Percentiles rank a stretch among this genome's conserved stretches.
Evolutionary conservation across 1,284 basidiomycete genomes (phyloP).

Genomic region (Cryptococcus sp.): DNA sequence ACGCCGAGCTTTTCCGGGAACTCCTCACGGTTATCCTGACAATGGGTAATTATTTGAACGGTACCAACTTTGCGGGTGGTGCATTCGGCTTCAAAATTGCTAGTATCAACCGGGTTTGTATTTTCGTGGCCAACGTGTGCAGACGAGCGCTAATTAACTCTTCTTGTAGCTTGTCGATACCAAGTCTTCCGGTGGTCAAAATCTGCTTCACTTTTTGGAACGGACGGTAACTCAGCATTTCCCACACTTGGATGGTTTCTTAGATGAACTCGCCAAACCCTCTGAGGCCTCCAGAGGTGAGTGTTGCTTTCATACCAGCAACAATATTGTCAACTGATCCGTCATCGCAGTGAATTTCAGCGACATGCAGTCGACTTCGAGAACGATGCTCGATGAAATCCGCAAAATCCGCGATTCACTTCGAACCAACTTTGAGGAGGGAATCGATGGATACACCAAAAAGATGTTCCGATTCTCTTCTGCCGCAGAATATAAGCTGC

Average conservation of each 20-base stretch:
- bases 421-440: conserved; percentile 71
- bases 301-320: conserved; percentile 19
- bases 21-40: conserved; percentile 75
- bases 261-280: conserved; percentile 85
- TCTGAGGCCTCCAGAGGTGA: conserved; percentile 89
- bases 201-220: conserved; percentile 92
- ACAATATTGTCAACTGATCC: neutral
- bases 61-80: conserved; percentile 92
- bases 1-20: conserved; percentile 82
- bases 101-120: conserved; percentile 87
- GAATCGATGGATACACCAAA: conserved; percentile 72
- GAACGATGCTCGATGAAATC: conserved; percentile 74
- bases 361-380: conserved; percentile 47
- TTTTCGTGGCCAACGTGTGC: no score
- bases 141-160: neutral
- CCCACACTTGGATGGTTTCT: conserved; percentile 80
- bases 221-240: conserved; percentile 85
- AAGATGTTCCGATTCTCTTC: conserved; percentile 88
- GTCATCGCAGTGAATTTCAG: conserved; percentile 31
- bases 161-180: conserved; percentile 83
- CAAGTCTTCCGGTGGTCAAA: conserved; percentile 90
- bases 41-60: conserved; percentile 98
- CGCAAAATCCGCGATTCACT: conserved; percentile 75
- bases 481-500: conserved; percentile 70
- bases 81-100: conserved; percentile 97